These are phyloP conservation scores for Magnusiomyces tetraspermus DNA, from an alignment of 1,139 yeast species.

Conservation along the genomic window DNA sequence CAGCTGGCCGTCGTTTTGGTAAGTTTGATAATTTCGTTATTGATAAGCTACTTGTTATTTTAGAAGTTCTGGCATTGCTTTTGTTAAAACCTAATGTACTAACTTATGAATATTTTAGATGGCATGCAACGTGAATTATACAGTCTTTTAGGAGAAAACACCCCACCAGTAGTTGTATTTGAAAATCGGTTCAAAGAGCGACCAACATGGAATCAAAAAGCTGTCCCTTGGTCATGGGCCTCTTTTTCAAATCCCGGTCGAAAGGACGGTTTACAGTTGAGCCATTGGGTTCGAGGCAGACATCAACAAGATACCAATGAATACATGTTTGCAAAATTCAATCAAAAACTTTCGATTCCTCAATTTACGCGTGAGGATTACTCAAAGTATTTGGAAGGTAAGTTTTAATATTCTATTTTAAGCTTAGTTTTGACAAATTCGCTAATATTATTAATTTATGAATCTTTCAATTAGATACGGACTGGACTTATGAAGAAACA, in stretches of 20 bases:
- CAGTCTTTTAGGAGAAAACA: conserved; percentile 79
- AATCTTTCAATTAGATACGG: conserved; percentile 26
- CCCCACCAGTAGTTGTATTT: conserved; percentile 67
- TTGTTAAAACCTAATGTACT: too few relatives aligned
- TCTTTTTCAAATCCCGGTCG: conserved; percentile 51
- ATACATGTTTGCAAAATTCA: conserved; percentile 67
- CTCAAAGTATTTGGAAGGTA: conserved; percentile 23
- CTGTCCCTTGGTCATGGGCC: conserved; percentile 74
- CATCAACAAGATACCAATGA: conserved; percentile 40
- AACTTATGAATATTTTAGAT: conserved; percentile 35
- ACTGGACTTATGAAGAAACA: conserved; percentile 77
- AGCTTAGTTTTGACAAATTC: neutral
- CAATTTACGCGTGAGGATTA: conserved; percentile 60
- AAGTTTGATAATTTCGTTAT: too few relatives aligned
- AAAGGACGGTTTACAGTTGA: conserved; percentile 41
- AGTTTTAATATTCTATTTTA: conserved; percentile 10
- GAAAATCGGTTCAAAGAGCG: conserved; percentile 54
- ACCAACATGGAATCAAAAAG: conserved; percentile 49
- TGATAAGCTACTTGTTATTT: too few relatives aligned
- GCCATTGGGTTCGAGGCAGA: conserved; percentile 86
- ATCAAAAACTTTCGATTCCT: conserved; percentile 63
- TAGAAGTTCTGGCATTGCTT: too few relatives aligned
- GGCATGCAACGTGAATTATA: conserved; percentile 90
- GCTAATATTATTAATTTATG: conserved; percentile 24
- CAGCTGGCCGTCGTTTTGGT: conserved; percentile 17